phyloP scores from a whole-genome alignment of 768 basidiomycete species.

The Calvatia gigantea region DNA sequence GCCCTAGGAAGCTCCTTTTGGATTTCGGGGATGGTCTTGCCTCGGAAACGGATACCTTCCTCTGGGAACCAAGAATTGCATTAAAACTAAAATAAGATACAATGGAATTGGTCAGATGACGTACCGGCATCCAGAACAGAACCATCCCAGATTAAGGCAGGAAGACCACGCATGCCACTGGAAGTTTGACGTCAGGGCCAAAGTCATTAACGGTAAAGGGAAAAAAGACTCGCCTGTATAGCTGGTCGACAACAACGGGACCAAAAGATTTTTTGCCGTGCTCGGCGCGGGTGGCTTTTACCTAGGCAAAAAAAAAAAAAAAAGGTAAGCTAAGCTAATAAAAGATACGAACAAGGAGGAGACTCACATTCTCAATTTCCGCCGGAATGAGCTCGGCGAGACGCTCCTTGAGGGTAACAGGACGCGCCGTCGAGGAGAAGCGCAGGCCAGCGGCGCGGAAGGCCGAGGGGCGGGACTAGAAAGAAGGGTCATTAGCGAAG shows the following conservation, averaged over 20 bases:
- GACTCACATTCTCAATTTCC: slow-evolving; percentile 68
- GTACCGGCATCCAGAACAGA: slow-evolving; percentile 92
- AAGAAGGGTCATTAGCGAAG: slow-evolving; percentile 12
- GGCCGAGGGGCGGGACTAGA: slow-evolving; percentile 48
- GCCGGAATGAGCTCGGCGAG: slow-evolving; percentile 91
- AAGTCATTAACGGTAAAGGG: neutral
- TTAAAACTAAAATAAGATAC: neutral
- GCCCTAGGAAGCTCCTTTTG: slow-evolving; percentile 87
- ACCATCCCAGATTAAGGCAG: slow-evolving; percentile 97
- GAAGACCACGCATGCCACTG: slow-evolving; percentile 85
- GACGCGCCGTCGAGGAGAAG: slow-evolving; percentile 66
- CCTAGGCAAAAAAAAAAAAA: slow-evolving; percentile 37
- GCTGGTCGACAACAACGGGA: slow-evolving; percentile 85
- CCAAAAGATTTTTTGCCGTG: slow-evolving; percentile 95
- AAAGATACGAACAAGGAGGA: neutral
- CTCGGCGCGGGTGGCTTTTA: slow-evolving; percentile 76
- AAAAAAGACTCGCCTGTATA: slow-evolving; percentile 64
- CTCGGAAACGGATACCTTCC: slow-evolving; percentile 98
- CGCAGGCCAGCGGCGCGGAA: slow-evolving; percentile 47
- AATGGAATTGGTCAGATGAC: slow-evolving; percentile 19
- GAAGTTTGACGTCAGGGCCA: slow-evolving; percentile 8
- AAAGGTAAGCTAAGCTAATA: neutral
- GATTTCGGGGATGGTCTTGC: slow-evolving; percentile 90
- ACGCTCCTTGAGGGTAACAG: slow-evolving; percentile 84
- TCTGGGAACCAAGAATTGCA: slow-evolving; percentile 40